A percentile compares a stretch with the other conserved stretches of the same genome.
phyloP scores from a whole-genome alignment of 2,329 filamentous ascomycete species.

The Sordariomycetes sp. region DNA sequence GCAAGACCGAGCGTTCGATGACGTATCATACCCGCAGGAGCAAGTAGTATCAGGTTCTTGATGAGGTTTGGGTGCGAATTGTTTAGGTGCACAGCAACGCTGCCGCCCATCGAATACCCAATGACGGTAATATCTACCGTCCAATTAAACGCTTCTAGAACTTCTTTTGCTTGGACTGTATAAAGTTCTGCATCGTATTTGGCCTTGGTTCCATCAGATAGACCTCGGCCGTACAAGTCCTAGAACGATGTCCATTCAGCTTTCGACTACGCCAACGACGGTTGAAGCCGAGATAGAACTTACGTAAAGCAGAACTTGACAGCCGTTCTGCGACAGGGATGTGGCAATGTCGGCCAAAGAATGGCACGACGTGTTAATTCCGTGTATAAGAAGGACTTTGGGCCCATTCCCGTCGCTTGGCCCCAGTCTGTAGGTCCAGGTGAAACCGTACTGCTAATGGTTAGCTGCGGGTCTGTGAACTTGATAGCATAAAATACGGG shows the following conservation, averaged over 20 bases:
- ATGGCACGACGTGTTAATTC: slow-evolving; percentile 71
- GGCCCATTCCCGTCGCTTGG: slow-evolving; percentile 44
- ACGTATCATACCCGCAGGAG: slow-evolving; percentile 62
- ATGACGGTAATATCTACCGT: slow-evolving; percentile 45
- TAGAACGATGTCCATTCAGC: slow-evolving; percentile 13
- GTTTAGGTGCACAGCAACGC: slow-evolving; percentile 61
- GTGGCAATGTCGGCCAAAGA: slow-evolving; percentile 55
- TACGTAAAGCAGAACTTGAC: slow-evolving; percentile 67
- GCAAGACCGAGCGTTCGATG: slow-evolving; percentile 34
- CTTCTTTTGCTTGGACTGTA: neutral
- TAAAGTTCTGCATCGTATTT: neutral
- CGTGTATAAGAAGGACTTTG: slow-evolving; percentile 67
- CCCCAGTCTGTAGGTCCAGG: slow-evolving; percentile 72
- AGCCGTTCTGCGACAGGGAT: slow-evolving; percentile 46
- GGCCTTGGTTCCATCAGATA: slow-evolving; percentile 36
- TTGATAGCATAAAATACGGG: neutral
- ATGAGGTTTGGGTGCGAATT: slow-evolving; percentile 58
- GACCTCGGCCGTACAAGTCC: slow-evolving; percentile 58
- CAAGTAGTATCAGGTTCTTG: slow-evolving; percentile 58
- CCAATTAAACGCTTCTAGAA: slow-evolving; percentile 11
- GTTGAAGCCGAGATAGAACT: slow-evolving; percentile 9
- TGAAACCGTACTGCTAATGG: slow-evolving; percentile 45
- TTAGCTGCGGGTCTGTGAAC: neutral
- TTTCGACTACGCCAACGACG: slow-evolving; percentile 5
- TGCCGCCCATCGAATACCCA: slow-evolving; percentile 74